Conservation (phyloP, 139 green algal species). For the Spirogloea muscicola region DNA sequence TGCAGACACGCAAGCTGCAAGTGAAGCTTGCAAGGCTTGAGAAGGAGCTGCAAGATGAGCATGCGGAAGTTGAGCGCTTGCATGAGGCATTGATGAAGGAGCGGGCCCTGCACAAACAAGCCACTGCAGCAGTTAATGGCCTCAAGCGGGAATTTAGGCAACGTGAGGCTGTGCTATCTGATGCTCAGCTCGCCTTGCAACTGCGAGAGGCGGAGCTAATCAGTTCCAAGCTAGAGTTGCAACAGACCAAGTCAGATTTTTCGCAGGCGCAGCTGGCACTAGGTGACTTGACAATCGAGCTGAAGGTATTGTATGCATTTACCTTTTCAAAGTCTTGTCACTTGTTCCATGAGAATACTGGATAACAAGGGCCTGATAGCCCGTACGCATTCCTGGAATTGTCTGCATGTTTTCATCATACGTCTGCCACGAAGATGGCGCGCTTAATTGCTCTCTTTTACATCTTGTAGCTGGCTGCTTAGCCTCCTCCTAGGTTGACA, state of each 20-base stretch:
- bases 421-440: not conserved
- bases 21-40: not conserved
- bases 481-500: too few relatives aligned
- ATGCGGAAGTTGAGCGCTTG: not conserved
- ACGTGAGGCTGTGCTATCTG: conserved; percentile 15
- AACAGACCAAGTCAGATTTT: conserved; percentile 17
- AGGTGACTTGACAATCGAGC: conserved; percentile 11
- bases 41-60: not conserved
- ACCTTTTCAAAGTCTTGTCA: too few relatives aligned
- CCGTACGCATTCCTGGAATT: too few relatives aligned
- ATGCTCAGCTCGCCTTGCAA: conserved; percentile 27
- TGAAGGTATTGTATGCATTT: too few relatives aligned
- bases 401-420: too few relatives aligned
- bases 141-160: conserved; percentile 2
- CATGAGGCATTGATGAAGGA: not conserved
- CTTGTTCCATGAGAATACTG: too few relatives aligned
- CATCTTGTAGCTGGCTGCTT: too few relatives aligned
- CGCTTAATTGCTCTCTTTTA: too few relatives aligned
- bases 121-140: not conserved
- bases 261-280: conserved; percentile 6
- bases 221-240: conserved; percentile 29
- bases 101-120: not conserved
- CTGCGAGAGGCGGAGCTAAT: conserved; percentile 31
- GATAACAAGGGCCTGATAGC: too few relatives aligned
- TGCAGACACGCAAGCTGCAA: not conserved